Evolutionary conservation across 2,329 filamentous ascomycete genomes (phyloP).

Genomic region (Rhytidhysteron rufulum): DNA sequence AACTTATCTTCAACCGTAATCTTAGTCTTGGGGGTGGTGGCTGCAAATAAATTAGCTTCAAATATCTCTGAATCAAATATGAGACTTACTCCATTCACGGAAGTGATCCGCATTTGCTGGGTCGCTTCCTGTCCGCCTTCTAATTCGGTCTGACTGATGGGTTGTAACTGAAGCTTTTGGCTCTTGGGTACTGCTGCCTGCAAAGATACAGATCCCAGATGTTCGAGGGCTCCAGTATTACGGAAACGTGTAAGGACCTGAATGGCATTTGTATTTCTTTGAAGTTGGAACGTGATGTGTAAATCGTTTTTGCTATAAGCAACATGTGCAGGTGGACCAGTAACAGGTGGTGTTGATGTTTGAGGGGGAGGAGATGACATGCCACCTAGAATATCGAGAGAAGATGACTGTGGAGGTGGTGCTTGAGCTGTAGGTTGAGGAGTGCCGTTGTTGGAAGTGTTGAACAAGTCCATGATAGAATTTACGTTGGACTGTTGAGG

Average conservation of each 20-base stretch:
- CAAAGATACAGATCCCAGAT: slow-evolving; percentile 71
- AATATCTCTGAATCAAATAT: slow-evolving; percentile 6
- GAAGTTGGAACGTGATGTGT: slow-evolving; percentile 74
- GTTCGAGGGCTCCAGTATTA: slow-evolving; percentile 65
- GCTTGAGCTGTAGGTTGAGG: slow-evolving; percentile 37
- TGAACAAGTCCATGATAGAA: slow-evolving; percentile 89
- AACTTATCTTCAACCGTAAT: slow-evolving; percentile 80
- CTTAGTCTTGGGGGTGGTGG: slow-evolving; percentile 66
- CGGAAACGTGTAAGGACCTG: slow-evolving; percentile 82
- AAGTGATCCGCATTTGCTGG: slow-evolving; percentile 83
- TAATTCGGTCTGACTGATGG: slow-evolving; percentile 78
- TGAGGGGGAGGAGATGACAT: slow-evolving; percentile 47
- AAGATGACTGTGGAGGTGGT: slow-evolving; percentile 31
- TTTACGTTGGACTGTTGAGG: slow-evolving; percentile 38
- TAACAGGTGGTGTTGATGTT: slow-evolving; percentile 35
- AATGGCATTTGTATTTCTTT: slow-evolving; percentile 74
- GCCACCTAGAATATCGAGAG: slow-evolving; percentile 41
- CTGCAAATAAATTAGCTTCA: slow-evolving; percentile 47
- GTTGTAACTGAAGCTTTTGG: slow-evolving; percentile 88
- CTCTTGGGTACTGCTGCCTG: slow-evolving; percentile 96
- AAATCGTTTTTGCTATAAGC: slow-evolving; percentile 88
- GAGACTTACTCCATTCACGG: slow-evolving; percentile 82
- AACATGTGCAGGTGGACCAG: slow-evolving; percentile 53
- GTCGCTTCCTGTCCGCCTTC: slow-evolving; percentile 76
- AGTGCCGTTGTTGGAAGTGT: slow-evolving; percentile 42